phyloP scores from a whole-genome alignment of 495 filamentous ascomycete species.

The Daldinia bambusicola region DNA sequence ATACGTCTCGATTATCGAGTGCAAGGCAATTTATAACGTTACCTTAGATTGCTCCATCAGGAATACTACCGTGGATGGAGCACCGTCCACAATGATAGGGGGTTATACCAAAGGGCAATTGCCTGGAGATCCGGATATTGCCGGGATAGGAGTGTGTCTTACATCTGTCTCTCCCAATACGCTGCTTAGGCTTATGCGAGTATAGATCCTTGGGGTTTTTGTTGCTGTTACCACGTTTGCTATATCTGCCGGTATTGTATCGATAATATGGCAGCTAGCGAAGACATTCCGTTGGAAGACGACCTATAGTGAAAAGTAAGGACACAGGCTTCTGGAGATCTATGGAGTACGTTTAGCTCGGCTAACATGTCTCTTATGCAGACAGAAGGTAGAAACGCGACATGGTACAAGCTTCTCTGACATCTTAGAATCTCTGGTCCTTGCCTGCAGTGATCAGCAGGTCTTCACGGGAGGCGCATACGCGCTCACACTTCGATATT shows the following conservation, averaged over 20 bases:
- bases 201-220: conserved; percentile 48
- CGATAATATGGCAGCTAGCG: conserved; percentile 37
- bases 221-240: conserved; percentile 46
- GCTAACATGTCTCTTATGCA: neutral
- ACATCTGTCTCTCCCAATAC: neutral
- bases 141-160: neutral
- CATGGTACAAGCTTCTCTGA: conserved; percentile 2
- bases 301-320: neutral
- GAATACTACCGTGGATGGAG: neutral
- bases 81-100: neutral
- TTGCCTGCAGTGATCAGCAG: conserved; percentile 54
- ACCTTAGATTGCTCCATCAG: conserved; percentile 34
- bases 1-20: conserved; percentile 43
- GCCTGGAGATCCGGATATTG: neutral
- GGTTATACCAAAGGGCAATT: neutral
- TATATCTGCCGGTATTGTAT: conserved; percentile 28
- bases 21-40: conserved; percentile 38
- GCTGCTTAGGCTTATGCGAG: neutral
- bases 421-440: conserved; percentile 49
- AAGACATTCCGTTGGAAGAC: neutral
- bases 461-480: conserved; percentile 54
- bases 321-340: neutral
- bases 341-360: neutral
- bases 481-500: conserved; percentile 50
- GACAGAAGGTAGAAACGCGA: neutral